Evolutionary conservation across 805 yeast genomes (phyloP).

Genomic region (Lachancea mirantina): DNA sequence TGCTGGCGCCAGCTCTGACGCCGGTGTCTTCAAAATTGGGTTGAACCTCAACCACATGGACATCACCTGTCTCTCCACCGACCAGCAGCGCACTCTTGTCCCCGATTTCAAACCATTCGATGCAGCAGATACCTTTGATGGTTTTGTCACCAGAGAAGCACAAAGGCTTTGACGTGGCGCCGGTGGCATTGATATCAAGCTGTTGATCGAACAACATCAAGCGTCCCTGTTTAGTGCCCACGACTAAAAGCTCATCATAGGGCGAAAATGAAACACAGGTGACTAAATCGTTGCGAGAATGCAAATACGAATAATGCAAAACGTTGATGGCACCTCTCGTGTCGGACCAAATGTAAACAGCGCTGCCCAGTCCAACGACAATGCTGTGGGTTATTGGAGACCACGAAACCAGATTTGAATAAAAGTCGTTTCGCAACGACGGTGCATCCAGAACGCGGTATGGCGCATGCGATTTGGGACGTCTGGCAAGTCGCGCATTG

Average conservation of each 20-base stretch:
- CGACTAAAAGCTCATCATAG: slow-evolving; percentile 38
- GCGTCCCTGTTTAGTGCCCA: slow-evolving; percentile 55
- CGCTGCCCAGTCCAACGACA: slow-evolving; percentile 58
- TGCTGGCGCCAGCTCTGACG: too few species aligned
- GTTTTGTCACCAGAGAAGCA: slow-evolving; percentile 1
- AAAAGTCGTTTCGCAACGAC: slow-evolving; percentile 66
- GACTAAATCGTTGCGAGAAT: slow-evolving; percentile 33
- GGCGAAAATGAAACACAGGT: slow-evolving; percentile 54
- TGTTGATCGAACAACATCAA: slow-evolving; percentile 40
- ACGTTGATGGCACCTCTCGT: slow-evolving; percentile 38
- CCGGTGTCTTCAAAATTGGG: slow-evolving; percentile 7
- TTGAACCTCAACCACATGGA: slow-evolving; percentile 29
- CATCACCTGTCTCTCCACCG: slow-evolving; percentile 63
- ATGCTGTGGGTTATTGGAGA: slow-evolving; percentile 42
- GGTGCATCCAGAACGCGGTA: slow-evolving; percentile 61
- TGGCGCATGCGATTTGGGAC: slow-evolving; percentile 36
- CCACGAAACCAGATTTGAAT: slow-evolving; percentile 73
- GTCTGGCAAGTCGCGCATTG: slow-evolving; percentile 19
- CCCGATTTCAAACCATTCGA: slow-evolving; percentile 45
- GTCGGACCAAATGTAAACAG: slow-evolving; percentile 59
- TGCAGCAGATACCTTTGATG: slow-evolving; percentile 45
- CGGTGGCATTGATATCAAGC: slow-evolving; percentile 1
- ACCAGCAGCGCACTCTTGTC: slow-evolving; percentile 36
- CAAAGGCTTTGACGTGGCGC: slow-evolving; percentile 9
- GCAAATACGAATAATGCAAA: slow-evolving; percentile 33